phyloP scores from a whole-genome alignment of 805 yeast species.

The Lachancea quebecensis region DNA sequence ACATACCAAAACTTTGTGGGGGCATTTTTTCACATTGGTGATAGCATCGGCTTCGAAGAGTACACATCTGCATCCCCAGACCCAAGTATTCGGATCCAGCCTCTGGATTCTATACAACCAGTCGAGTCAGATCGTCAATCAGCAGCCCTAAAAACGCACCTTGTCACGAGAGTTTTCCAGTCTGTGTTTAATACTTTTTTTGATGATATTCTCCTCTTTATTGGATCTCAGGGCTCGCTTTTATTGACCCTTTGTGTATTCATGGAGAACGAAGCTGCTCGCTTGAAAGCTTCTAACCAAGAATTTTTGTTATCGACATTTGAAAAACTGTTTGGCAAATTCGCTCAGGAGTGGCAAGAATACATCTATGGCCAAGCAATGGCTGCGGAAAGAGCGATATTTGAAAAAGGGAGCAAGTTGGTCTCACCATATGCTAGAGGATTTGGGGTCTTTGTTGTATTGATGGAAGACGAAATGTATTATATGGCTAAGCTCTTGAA shows the following conservation, averaged over 20 bases:
- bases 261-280: constrained; percentile 34
- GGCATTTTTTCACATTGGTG: constrained; percentile 41
- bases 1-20: constrained; percentile 46
- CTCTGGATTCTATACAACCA: constrained; percentile 32
- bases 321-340: constrained; percentile 45
- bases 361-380: constrained; percentile 49
- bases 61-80: constrained; percentile 32
- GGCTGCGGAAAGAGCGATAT: constrained; percentile 33
- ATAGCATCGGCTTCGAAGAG: constrained; percentile 36
- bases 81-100: constrained; percentile 15
- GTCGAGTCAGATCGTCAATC: constrained; percentile 41
- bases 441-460: constrained; percentile 41
- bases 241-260: constrained; percentile 38
- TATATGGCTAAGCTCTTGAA: neutral
- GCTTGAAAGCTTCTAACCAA: constrained; percentile 46
- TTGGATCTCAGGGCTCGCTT: constrained; percentile 35
- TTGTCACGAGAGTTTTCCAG: constrained; percentile 43
- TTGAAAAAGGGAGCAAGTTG: constrained; percentile 31
- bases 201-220: constrained; percentile 30
- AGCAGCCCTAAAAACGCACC: constrained; percentile 40
- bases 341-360: constrained; percentile 50
- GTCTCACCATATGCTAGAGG: constrained; percentile 41
- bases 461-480: constrained; percentile 28
- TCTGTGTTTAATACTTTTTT: constrained; percentile 24
- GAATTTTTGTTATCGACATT: constrained; percentile 53